Evolutionary conservation across 805 yeast species (phyloP), one percentile per base, ranked within the genome.

Genomic region (Ogataea henricii): DNA sequence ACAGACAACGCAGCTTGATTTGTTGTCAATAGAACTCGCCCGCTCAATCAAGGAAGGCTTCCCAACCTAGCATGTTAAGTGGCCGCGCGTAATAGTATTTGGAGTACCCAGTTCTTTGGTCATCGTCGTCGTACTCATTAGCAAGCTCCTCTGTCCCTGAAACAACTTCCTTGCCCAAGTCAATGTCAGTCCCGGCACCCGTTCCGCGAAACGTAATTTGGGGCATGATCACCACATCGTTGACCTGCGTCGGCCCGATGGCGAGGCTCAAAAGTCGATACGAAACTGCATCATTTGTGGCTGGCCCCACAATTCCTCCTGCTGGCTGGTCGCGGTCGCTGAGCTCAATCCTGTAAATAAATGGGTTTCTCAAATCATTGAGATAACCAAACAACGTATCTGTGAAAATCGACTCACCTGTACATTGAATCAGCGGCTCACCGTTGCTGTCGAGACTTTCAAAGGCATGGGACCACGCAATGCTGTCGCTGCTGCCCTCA

Each of bases 301-400:
- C 54, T 2, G 69, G 69, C 3, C 69, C 69, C 26, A 55, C 53
- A 16, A 60, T 56, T 13, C 47, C 43, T 37, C 54, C 53, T 1
- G 51, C 45, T 20, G 56, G 25, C 20, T 40, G 46, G 46, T 47
- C 59, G 38, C 42, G 55, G 27, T 52, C 57, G 21, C 48, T 52
- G 47, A 52, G 54, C 20, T 55, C 61, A 21, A 62, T 58, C 18
- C 65, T 56, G 34, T 62, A 60, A 16, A 53, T 48, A 5, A 61
- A 39, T 8, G 57, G 57, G 27, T 52, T 40, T 4, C 52, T 40
- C 21, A 63, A 27, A 2, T 38, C 41, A 26, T 65, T 64, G 38
- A 65, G 42, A 38, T 65, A 65, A 43, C 64, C 69, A 38, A 65
- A 65, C 13, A 62, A 47, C 1, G 68, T 56, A 46, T 65, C 69